Conservation (phyloP, 768 basidiomycete species). For the Trametes coccinea region DNA sequence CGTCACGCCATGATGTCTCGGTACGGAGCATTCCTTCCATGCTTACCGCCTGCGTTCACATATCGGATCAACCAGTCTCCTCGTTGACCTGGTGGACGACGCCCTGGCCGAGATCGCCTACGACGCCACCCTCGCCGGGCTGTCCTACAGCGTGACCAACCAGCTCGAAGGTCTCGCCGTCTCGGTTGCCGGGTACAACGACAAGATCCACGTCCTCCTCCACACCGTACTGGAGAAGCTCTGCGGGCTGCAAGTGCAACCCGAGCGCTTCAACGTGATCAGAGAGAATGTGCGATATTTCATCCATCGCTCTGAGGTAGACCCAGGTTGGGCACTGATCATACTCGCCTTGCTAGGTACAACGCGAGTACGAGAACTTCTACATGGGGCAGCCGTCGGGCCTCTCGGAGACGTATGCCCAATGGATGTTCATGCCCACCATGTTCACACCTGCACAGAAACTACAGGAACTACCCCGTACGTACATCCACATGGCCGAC, state of each 20-base stretch:
- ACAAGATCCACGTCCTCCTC: conserved; percentile 48
- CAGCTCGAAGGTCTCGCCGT: conserved; percentile 40
- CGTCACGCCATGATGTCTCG: conserved; percentile 29
- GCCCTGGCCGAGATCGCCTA: conserved; percentile 52
- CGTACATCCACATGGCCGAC: conserved; percentile 18
- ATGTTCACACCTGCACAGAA: conserved; percentile 46
- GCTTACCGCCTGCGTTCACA: background rate
- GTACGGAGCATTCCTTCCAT: conserved; percentile 26
- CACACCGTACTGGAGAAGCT: conserved; percentile 44
- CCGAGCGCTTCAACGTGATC: conserved; percentile 44
- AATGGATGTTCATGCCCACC: conserved; percentile 40
- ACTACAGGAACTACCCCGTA: conserved; percentile 41
- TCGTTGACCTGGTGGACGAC: conserved; percentile 41
- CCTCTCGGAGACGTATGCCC: conserved; percentile 39
- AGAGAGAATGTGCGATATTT: conserved; percentile 38
- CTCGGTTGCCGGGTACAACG: conserved; percentile 49
- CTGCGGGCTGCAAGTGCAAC: conserved; percentile 40
- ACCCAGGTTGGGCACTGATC: background rate
- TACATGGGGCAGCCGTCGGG: conserved; percentile 34
- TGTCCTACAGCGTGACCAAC: conserved; percentile 40
- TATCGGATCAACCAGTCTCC: conserved; percentile 16
- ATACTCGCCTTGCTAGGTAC: conserved; percentile 30
- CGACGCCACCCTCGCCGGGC: conserved; percentile 52
- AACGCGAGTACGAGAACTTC: conserved; percentile 45
- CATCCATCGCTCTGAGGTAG: too few species aligned